These are phyloP conservation scores for Coemansia sp. DNA, from an alignment of 192 early-diverging fungal species.

Conservation along the genomic window DNA sequence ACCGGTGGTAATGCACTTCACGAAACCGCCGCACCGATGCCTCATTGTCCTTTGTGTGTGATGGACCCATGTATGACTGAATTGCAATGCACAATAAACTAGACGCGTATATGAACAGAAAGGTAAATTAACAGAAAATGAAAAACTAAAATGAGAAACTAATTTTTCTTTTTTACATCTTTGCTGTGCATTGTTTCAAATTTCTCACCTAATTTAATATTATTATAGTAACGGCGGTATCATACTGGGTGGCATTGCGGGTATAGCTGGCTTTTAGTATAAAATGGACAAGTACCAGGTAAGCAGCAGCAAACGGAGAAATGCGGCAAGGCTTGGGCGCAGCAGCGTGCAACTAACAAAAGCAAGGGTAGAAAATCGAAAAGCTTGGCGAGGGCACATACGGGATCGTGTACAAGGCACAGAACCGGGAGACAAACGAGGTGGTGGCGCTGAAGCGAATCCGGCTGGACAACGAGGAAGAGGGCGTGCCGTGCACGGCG, in stretches of 20 bases:
- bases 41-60: constrained; percentile 6
- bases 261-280: background rate
- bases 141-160: background rate
- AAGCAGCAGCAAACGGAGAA: background rate
- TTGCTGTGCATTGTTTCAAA: background rate
- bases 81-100: too few species aligned
- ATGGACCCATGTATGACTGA: background rate
- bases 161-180: background rate
- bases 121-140: too few species aligned
- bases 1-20: constrained; percentile 52
- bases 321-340: too few species aligned
- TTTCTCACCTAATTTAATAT: background rate
- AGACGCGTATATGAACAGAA: too few species aligned
- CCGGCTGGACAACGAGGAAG: constrained; percentile 85
- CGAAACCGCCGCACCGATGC: constrained; percentile 44
- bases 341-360: too few species aligned
- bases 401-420: constrained; percentile 99
- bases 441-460: constrained; percentile 98
- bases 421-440: constrained; percentile 90
- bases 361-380: constrained; percentile 82
- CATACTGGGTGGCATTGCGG: too few species aligned
- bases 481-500: constrained; percentile 76
- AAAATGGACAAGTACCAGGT: constrained; percentile 69
- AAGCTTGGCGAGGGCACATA: constrained; percentile 98
- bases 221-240: background rate